phyloP scores from a whole-genome alignment of 805 yeast species.

The Diddensiella santjacobensis region DNA sequence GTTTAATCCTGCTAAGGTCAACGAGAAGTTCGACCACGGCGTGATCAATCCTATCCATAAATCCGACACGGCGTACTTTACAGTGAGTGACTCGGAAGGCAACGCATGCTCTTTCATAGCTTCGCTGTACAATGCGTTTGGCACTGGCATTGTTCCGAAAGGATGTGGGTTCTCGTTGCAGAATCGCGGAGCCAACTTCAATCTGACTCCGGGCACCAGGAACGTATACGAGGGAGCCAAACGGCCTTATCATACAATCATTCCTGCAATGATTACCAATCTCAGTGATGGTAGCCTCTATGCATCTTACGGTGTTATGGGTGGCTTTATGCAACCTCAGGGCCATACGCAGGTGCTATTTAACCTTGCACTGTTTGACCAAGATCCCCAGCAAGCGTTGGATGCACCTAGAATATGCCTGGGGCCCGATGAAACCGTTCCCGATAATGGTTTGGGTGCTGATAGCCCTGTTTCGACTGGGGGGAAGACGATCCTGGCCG shows the following conservation, averaged over 20 bases:
- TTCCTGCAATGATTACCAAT: conserved; percentile 73
- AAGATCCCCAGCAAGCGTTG: conserved; percentile 67
- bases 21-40: conserved; percentile 44
- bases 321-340: conserved; percentile 84
- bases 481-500: conserved; percentile 49
- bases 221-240: conserved; percentile 66
- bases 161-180: conserved; percentile 64
- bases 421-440: conserved; percentile 49
- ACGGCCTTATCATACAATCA: conserved; percentile 78
- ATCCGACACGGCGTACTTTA: conserved; percentile 70
- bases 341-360: conserved; percentile 77
- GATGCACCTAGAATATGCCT: conserved; percentile 74
- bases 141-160: conserved; percentile 62
- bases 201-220: conserved; percentile 50
- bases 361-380: conserved; percentile 58
- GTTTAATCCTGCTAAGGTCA: conserved; percentile 42
- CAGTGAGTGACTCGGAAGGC: conserved; percentile 64
- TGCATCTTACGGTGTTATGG: conserved; percentile 80
- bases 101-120: conserved; percentile 79
- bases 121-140: conserved; percentile 67
- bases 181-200: conserved; percentile 75
- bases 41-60: conserved; percentile 47
- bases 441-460: conserved; percentile 50
- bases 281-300: conserved; percentile 38
- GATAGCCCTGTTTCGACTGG: conserved; percentile 62